phyloP scores from a whole-genome alignment of 768 basidiomycete species.

The Filobasidium floriforme region DNA sequence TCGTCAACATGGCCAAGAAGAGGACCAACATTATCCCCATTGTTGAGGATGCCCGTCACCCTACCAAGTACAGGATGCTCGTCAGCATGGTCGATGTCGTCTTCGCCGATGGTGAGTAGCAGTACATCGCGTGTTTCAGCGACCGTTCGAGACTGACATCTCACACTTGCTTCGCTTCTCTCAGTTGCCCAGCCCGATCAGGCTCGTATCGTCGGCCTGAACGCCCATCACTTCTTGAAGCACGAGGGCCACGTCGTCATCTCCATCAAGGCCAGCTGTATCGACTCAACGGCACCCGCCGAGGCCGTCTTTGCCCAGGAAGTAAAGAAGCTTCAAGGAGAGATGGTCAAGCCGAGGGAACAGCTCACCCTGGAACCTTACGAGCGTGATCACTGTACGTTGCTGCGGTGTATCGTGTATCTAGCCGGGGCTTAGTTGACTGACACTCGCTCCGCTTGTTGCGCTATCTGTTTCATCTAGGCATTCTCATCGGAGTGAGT shows the following conservation, averaged over 20 bases:
- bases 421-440: background rate
- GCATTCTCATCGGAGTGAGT: slow-evolving; percentile 21
- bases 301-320: slow-evolving; percentile 83
- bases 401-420: background rate
- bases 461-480: background rate
- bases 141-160: background rate
- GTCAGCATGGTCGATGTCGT: slow-evolving; percentile 91
- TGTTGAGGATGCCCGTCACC: slow-evolving; percentile 92
- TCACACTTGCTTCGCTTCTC: background rate
- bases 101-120: slow-evolving; percentile 65
- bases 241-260: slow-evolving; percentile 86
- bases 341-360: slow-evolving; percentile 79
- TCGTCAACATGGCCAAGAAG: slow-evolving; percentile 99
- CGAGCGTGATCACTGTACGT: slow-evolving; percentile 43
- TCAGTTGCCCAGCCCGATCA: slow-evolving; percentile 92
- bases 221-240: slow-evolving; percentile 93
- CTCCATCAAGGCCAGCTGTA: slow-evolving; percentile 98
- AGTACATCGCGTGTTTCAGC: background rate
- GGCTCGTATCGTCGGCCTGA: slow-evolving; percentile 87
- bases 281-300: slow-evolving; percentile 89
- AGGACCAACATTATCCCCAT: slow-evolving; percentile 98
- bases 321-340: slow-evolving; percentile 67
- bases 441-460: background rate
- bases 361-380: slow-evolving; percentile 55
- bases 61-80: slow-evolving; percentile 95